Conservation (phyloP, 345 rosid species). For the Ricinus communis region DNA sequence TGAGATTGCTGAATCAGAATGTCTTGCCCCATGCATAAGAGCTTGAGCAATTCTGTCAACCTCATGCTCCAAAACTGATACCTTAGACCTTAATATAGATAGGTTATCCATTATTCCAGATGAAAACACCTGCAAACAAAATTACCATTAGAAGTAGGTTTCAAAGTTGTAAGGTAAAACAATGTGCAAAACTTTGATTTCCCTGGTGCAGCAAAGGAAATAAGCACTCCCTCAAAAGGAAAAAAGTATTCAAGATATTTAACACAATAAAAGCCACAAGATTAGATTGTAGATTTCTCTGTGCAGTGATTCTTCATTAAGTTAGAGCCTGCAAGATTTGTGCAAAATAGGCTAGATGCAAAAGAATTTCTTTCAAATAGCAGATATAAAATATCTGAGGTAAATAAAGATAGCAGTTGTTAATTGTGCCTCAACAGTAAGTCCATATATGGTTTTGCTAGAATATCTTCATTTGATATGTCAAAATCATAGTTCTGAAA, state of each 20-base stretch:
- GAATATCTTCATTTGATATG: no score
- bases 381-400: neutral
- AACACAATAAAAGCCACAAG: neutral
- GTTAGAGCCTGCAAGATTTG: neutral
- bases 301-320: neutral
- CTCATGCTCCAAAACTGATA: constrained; percentile 67
- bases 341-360: neutral
- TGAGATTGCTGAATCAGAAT: constrained; percentile 44
- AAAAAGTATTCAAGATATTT: neutral
- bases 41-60: constrained; percentile 54
- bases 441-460: neutral
- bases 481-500: no score
- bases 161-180: neutral
- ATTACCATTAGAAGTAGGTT: neutral
- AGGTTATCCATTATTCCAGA: constrained; percentile 61
- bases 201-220: neutral
- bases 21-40: constrained; percentile 35
- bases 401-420: neutral
- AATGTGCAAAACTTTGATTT: neutral
- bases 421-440: neutral
- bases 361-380: neutral
- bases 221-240: neutral
- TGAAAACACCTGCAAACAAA: constrained; percentile 58
- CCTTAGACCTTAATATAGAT: constrained; percentile 70
- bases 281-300: neutral